Evolutionary conservation across 345 rosid genomes (phyloP), one percentile per base, ranked within the genome.

Genomic region (Draba incana): DNA sequence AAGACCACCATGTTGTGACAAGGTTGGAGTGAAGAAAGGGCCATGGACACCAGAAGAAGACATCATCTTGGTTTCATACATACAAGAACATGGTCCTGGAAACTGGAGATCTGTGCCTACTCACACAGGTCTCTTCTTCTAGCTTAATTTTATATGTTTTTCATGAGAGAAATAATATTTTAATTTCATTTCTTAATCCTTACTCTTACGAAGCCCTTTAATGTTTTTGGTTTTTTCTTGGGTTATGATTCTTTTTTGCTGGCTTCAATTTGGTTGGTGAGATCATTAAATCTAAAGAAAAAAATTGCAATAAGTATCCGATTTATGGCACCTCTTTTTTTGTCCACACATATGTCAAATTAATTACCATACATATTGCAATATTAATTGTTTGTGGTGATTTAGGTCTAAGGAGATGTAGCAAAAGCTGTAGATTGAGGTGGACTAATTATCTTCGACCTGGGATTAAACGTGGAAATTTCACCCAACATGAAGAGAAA

Each of bases 11-110:
- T 92, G 97, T 67, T 90, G 98, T 74, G 96, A 92, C 35, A 92
- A 92, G 84, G 70, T 80, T 28, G 92, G 93, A 37, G 86, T 92
- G 75, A 92, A 90, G 84, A 92, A 92, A 83, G 97, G 98, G 4
- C 98, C 97, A 30, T 92, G 98, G 98, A 92, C 98, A 13, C 98
- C 98, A 11, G 98, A 92, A 57, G 98, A 92, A 80, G 98, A 92
- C 74, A 92, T 92, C 83, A 80, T 85, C 45, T 68, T 92, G 70
- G 98, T 92, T 67, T 88, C 97, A 57, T 84, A 92, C 56, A 88
- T 92, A 66, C 98, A 90, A 79, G 93, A 90, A 64, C 93, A 90
- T 78, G 98, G 98, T n/a, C 92, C 98, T 57, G 97, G 93, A 11
- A 92, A 92, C 65, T 92, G 98, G 98, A 87, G 92, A 83, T 78